phyloP scores from a whole-genome alignment of 345 rosid species.

The Brassica napus region Da-Ae NC_063435.1:9122501-9123000 shows the following conservation, averaged over 20 bases:
- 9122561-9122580: background rate
- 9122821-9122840: constrained; percentile 90
- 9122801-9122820: constrained; percentile 76
- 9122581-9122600: background rate
- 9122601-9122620: background rate
- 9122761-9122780: background rate
- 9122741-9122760: background rate
- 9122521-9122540: no score
- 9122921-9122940: constrained; percentile 2
- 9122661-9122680: constrained; percentile 97
- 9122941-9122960: constrained; percentile 7
- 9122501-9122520: background rate
- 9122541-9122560: background rate
- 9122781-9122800: background rate
- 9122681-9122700: constrained; percentile 26
- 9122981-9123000: constrained; percentile 17
- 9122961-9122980: constrained; percentile 5
- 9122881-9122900: constrained; percentile 82
- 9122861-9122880: constrained; percentile 91
- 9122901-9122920: constrained; percentile 49
- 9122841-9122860: constrained; percentile 96
- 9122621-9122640: constrained; percentile 64
- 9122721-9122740: background rate
- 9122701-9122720: background rate
- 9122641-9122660: constrained; percentile 91